Percentiles rank a stretch among this genome's conserved stretches.
Conservation (phyloP, 129 eudicot genomes). For the Centrapalus pauciflorus region DNA sequence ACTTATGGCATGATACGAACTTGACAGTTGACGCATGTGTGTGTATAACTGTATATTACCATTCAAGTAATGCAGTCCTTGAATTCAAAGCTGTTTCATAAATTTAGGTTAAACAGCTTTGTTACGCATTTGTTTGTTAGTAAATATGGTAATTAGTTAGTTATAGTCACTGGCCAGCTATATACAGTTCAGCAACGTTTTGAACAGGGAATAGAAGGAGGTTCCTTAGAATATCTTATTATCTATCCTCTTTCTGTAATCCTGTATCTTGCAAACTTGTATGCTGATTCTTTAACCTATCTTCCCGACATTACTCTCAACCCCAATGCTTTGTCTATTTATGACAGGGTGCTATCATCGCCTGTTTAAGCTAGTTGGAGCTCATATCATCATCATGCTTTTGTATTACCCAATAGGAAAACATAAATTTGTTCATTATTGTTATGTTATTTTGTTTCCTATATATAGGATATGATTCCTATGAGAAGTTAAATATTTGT, state of each 20-base stretch:
- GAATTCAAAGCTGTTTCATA: neutral
- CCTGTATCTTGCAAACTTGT: neutral
- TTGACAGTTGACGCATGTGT: neutral
- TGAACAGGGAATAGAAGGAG: neutral
- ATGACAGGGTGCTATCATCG: neutral
- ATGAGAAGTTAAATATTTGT: no score
- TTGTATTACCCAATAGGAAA: no score
- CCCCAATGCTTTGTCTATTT: neutral
- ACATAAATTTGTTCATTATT: no score
- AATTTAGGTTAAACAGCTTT: neutral
- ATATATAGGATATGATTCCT: no score
- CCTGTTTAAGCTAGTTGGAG: neutral
- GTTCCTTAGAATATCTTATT: neutral
- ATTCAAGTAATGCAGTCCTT: neutral
- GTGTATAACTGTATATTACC: no score
- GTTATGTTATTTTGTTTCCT: no score
- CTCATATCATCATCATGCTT: neutral
- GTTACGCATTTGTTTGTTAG: neutral
- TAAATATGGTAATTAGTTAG: neutral
- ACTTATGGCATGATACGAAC: slow-evolving; percentile 4
- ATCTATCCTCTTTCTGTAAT: neutral
- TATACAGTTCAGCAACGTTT: neutral
- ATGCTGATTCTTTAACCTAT: neutral
- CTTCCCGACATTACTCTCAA: neutral
- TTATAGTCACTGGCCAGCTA: neutral